These are phyloP conservation scores for Allium sativum DNA, from an alignment of 106 monocot genomes.

Conservation along the genomic window DNA sequence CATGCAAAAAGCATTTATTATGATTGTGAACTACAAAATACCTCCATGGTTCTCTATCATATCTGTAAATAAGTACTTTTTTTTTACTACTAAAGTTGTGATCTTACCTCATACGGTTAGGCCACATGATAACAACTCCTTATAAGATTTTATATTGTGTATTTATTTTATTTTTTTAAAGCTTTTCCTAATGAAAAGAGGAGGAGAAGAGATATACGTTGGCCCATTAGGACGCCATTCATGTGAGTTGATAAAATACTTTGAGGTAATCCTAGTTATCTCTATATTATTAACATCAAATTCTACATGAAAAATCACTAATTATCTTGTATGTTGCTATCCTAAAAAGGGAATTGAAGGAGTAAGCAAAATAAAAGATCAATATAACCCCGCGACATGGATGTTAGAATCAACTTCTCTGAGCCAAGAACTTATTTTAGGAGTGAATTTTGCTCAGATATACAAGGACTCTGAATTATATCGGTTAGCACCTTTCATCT, in stretches of 20 bases:
- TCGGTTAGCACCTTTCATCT: constrained; percentile 15
- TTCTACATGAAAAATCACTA: too few relatives aligned
- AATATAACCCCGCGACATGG: constrained; percentile 47
- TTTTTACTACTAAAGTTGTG: not conserved
- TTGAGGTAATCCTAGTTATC: constrained; percentile 29
- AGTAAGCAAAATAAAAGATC: constrained; percentile 30
- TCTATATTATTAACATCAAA: not conserved
- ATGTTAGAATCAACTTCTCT: constrained; percentile 31
- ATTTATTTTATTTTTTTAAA: constrained; percentile 8
- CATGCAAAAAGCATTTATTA: too few relatives aligned
- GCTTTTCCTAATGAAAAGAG: constrained; percentile 74
- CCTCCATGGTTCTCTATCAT: too few relatives aligned
- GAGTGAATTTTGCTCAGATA: constrained; percentile 29
- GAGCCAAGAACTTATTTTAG: constrained; percentile 26
- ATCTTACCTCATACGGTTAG: not conserved
- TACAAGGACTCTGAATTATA: constrained; percentile 30
- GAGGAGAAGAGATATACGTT: constrained; percentile 81
- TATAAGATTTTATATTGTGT: not conserved
- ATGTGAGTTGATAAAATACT: constrained; percentile 51
- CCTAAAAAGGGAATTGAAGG: constrained; percentile 17
- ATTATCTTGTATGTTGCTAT: too few relatives aligned
- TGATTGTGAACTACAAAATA: too few relatives aligned
- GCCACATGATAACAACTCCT: too few relatives aligned
- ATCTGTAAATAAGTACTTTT: too few relatives aligned
- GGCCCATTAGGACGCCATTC: constrained; percentile 58